Conservation (phyloP, 768 basidiomycete species). For the Baorangia bicolor region DNA sequence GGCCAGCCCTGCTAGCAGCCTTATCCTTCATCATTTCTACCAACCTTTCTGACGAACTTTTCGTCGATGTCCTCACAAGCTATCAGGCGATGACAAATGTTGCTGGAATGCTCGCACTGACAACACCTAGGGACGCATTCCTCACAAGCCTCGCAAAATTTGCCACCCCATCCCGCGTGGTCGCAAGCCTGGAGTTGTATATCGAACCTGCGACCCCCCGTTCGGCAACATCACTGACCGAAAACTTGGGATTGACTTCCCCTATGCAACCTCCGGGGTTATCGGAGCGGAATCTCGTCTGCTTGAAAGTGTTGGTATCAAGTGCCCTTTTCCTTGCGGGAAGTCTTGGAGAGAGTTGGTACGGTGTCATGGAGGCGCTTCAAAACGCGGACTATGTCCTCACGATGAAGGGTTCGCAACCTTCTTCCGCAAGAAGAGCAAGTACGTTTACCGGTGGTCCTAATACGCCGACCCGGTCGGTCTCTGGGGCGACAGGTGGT, state of each 20-base stretch:
- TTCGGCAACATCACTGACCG: constrained; percentile 55
- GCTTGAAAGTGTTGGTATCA: constrained; percentile 77
- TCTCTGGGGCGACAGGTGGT: constrained; percentile 30
- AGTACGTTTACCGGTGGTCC: constrained; percentile 35
- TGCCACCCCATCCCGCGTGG: constrained; percentile 87
- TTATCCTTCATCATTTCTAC: constrained; percentile 88
- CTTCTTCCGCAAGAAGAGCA: constrained; percentile 32
- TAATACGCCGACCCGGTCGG: constrained; percentile 37
- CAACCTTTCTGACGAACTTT: constrained; percentile 89
- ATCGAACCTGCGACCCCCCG: constrained; percentile 58
- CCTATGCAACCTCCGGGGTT: constrained; percentile 65
- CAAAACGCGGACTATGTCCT: constrained; percentile 96
- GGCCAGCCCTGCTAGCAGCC: constrained; percentile 91
- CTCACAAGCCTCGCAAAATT: constrained; percentile 87
- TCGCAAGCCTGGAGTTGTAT: constrained; percentile 74
- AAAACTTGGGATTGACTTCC: constrained; percentile 61
- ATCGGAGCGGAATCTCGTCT: constrained; percentile 88
- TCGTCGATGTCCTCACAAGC: constrained; percentile 80
- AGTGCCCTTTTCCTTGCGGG: constrained; percentile 82
- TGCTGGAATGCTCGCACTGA: constrained; percentile 82
- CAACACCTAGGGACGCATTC: constrained; percentile 91
- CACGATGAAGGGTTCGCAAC: constrained; percentile 51
- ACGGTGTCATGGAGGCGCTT: constrained; percentile 81
- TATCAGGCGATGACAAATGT: constrained; percentile 85
- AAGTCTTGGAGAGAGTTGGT: constrained; percentile 90